Evolutionary conservation across 73 alveolate species (phyloP), one percentile per base, ranked within the genome.

Genomic region (Tetrahymena elliotti): DNA sequence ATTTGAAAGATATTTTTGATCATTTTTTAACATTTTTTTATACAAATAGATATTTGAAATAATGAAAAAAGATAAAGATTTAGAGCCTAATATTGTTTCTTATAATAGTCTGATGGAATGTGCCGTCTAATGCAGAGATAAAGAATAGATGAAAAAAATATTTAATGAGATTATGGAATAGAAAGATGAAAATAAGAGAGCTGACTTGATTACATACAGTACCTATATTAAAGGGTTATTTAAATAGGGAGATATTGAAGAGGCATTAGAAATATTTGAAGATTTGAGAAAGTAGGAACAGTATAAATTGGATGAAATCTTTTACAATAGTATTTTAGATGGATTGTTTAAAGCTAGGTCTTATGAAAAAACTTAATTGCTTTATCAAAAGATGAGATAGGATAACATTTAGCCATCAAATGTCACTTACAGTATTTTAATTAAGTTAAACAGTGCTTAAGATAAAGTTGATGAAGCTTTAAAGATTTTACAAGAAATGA

Each of bases 401-500:
- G 88, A 68, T 10, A 68, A 68, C 88, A 68, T 68, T 31, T 4
- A 31, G 20, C 88, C 88, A 27, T 68, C 88, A n/a, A 68, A 68
- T n/a, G 88, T 68, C n/a, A 68, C 88, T 27, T 68, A 68, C n/a
- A 68, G 88, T n/a, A 68, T 68, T 68, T 31, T 68, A 31, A 68
- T 68, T 31, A 68, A 68, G 88, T 10, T 68, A 24, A 68, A 68
- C 6, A 68, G 88, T 31, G 88, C 88, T 68, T 68, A 68, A 68
- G 88, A 96, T 93, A 97, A 97, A 93, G 96, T 97, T 38, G 96
- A 96, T 15, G 96, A 96, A 95, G 98, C 99, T 16, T 94, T 97
- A 38, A 97, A 95, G 20, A 96, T 98, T 41, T 95, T 98, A 36
- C 97, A 97, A 93, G 99, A 98, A 94, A 97, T 98, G 98, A 98